Evolutionary conservation across 139 green algal genomes (phyloP).

Genomic region (Raphidocelis subcapitata): DNA sequence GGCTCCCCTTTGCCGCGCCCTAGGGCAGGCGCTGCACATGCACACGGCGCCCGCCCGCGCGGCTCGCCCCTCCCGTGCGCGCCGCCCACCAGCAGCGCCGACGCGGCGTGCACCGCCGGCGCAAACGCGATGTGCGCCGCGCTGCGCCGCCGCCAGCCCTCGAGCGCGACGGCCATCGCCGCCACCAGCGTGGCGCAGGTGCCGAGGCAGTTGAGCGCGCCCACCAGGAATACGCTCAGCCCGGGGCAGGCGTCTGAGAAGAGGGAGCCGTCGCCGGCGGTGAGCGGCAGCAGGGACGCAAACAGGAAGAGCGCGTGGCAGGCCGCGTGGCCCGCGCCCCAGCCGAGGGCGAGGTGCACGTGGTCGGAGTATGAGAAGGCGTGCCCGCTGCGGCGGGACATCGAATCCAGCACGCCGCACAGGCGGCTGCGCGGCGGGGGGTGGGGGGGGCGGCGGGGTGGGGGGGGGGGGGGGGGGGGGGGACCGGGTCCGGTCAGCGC

Average conservation of each 20-base stretch:
- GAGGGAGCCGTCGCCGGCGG: slow-evolving; percentile 35
- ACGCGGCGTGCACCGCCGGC: slow-evolving; percentile 30
- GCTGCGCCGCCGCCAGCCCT: slow-evolving; percentile 19
- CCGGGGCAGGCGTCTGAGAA: slow-evolving; percentile 11
- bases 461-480: too few species aligned
- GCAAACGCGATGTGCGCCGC: slow-evolving; percentile 10
- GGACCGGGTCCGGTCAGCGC: too few species aligned
- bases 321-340: slow-evolving; percentile 54
- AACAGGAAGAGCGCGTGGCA: slow-evolving; percentile 52
- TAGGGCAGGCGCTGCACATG: neutral
- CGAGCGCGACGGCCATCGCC: slow-evolving; percentile 44
- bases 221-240: slow-evolving; percentile 49
- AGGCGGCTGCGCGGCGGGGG: neutral
- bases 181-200: slow-evolving; percentile 42
- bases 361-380: slow-evolving; percentile 41
- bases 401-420: slow-evolving; percentile 5
- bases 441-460: too few species aligned
- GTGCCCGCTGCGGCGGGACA: slow-evolving; percentile 14
- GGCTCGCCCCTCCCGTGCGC: too few species aligned
- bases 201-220: slow-evolving; percentile 40
- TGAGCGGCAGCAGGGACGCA: slow-evolving; percentile 50
- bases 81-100: slow-evolving; percentile 42
- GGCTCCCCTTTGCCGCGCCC: neutral
- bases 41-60: too few species aligned
- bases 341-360: slow-evolving; percentile 56